Conservation (phyloP, 768 basidiomycete genomes). For the Kwoniella botswanensis region DNA sequence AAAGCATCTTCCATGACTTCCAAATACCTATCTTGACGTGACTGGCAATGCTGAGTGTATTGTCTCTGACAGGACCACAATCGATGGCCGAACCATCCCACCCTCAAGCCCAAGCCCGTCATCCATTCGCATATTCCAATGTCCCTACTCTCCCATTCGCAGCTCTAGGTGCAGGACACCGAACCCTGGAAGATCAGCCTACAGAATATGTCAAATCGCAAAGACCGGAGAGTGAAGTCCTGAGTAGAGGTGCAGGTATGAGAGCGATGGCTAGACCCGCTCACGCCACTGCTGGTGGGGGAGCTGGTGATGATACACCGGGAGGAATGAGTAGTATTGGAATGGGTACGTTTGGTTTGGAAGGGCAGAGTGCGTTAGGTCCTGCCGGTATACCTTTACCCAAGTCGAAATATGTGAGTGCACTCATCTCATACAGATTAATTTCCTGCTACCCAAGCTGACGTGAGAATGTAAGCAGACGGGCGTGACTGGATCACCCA, state of each 20-base stretch:
- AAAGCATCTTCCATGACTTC: too few relatives aligned
- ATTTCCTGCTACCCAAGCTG: not conserved
- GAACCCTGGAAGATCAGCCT: not conserved
- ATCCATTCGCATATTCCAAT: constrained; percentile 47
- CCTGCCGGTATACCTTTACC: constrained; percentile 16
- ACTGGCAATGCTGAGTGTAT: not conserved
- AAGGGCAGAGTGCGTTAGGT: constrained; percentile 19
- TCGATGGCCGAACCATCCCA: constrained; percentile 25
- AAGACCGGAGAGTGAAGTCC: constrained; percentile 37
- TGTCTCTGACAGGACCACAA: constrained; percentile 25
- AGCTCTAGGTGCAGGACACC: constrained; percentile 23
- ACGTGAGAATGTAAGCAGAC: constrained; percentile 1
- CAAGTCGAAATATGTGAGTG: constrained; percentile 10
- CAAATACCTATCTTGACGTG: too few relatives aligned
- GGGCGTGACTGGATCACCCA: constrained; percentile 14
- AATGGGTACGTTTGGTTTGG: constrained; percentile 47
- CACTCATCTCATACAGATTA: constrained; percentile 2
- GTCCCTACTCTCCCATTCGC: constrained; percentile 41
- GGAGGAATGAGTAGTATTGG: constrained; percentile 32
- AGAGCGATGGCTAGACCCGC: constrained; percentile 8
- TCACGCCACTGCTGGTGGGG: constrained; percentile 12
- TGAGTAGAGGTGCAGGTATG: constrained; percentile 42
- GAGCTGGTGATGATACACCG: constrained; percentile 9
- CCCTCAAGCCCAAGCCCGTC: constrained; percentile 25
- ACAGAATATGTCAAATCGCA: constrained; percentile 2